phyloP scores from a whole-genome alignment of 2,329 filamentous ascomycete species.

The Arthrobotrys megalospora region DNA sequence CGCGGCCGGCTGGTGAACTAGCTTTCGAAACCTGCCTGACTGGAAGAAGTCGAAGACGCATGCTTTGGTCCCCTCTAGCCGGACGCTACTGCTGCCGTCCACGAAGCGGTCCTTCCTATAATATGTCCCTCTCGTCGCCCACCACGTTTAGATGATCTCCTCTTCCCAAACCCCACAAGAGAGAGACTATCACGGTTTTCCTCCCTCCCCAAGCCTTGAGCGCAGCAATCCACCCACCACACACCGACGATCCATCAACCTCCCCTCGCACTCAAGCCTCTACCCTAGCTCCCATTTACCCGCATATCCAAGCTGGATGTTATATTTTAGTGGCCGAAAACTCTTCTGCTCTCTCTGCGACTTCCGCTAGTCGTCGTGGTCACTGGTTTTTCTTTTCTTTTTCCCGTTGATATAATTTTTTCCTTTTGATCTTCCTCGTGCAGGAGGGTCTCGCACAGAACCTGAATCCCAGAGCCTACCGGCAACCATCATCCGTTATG shows the following conservation, averaged over 20 bases:
- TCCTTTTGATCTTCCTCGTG: slow-evolving; percentile 38
- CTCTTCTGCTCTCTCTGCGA: slow-evolving; percentile 61
- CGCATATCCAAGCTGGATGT: slow-evolving; percentile 59
- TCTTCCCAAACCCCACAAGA: slow-evolving; percentile 57
- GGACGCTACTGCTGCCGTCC: slow-evolving; percentile 29
- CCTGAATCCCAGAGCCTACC: slow-evolving; percentile 43
- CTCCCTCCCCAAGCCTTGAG: slow-evolving; percentile 43
- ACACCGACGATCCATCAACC: slow-evolving; percentile 54
- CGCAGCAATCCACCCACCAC: slow-evolving; percentile 43
- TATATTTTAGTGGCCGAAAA: slow-evolving; percentile 59
- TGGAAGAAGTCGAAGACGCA: slow-evolving; percentile 52
- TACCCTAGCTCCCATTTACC: slow-evolving; percentile 45
- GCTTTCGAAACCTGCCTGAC: slow-evolving; percentile 57
- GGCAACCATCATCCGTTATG: slow-evolving; percentile 61
- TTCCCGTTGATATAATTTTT: slow-evolving; percentile 28
- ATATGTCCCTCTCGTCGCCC: slow-evolving; percentile 61
- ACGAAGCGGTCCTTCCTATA: slow-evolving; percentile 44
- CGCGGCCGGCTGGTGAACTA: slow-evolving; percentile 50
- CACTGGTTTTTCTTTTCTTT: slow-evolving; percentile 33
- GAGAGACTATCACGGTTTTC: slow-evolving; percentile 50
- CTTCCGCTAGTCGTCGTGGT: slow-evolving; percentile 48
- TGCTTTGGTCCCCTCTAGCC: slow-evolving; percentile 21
- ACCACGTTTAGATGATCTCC: slow-evolving; percentile 59
- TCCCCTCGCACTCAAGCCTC: slow-evolving; percentile 29
- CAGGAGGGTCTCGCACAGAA: slow-evolving; percentile 45